phyloP scores from a whole-genome alignment of 768 basidiomycete species.

The Kwoniella mangroviensis region DNA sequence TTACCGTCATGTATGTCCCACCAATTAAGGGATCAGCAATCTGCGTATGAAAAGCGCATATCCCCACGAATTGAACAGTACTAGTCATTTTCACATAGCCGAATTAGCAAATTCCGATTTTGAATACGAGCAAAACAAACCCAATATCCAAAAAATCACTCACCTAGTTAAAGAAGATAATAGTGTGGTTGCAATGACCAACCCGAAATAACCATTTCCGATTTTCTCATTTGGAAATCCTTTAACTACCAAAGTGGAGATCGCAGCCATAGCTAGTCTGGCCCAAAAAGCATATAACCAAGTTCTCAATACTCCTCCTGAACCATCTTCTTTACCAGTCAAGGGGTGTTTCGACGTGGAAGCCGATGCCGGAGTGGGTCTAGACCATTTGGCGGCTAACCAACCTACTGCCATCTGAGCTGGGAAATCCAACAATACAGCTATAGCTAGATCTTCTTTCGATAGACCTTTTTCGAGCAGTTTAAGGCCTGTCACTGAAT shows the following conservation, averaged over 20 bases:
- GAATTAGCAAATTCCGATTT: neutral
- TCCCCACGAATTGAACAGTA: slow-evolving; percentile 98
- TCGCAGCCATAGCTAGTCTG: slow-evolving; percentile 71
- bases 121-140: no score
- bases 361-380: slow-evolving; percentile 55
- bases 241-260: slow-evolving; percentile 77
- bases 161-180: slow-evolving; percentile 82
- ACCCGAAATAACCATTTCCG: slow-evolving; percentile 69
- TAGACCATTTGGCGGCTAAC: slow-evolving; percentile 88
- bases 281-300: slow-evolving; percentile 94
- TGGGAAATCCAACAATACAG: slow-evolving; percentile 95
- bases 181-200: slow-evolving; percentile 80
- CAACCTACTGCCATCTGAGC: slow-evolving; percentile 95
- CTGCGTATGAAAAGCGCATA: slow-evolving; percentile 97
- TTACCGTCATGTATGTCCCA: slow-evolving; percentile 98
- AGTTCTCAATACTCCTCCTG: slow-evolving; percentile 56
- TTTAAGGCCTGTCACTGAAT: slow-evolving; percentile 86
- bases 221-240: slow-evolving; percentile 70
- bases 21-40: slow-evolving; percentile 96
- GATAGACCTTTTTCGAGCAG: slow-evolving; percentile 95
- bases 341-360: slow-evolving; percentile 22
- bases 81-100: slow-evolving; percentile 58
- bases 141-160: slow-evolving; percentile 49
- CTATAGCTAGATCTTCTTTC: slow-evolving; percentile 92
- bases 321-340: slow-evolving; percentile 58